A percentile compares a stretch with the other conserved stretches of the same genome.
phyloP scores from a whole-genome alignment of 306 rosid genomes.

The Albizia julibrissin region DNA sequence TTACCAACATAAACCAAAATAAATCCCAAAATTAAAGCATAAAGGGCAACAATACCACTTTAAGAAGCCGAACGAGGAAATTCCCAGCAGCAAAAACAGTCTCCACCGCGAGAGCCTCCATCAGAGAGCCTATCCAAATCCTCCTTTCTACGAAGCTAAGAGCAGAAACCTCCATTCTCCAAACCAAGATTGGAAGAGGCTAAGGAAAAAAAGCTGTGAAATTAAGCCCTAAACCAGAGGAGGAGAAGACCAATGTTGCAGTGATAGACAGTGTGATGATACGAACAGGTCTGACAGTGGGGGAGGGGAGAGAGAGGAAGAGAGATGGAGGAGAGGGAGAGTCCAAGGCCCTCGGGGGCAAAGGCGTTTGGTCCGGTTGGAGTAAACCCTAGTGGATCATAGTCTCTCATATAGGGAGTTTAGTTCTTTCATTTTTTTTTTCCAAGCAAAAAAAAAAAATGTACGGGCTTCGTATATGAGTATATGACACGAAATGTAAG shows the following conservation, averaged over 20 bases:
- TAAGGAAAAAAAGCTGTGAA: neutral
- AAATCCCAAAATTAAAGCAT: neutral
- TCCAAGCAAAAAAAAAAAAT: too few relatives aligned
- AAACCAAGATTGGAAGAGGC: neutral
- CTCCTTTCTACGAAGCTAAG: neutral
- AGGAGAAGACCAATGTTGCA: neutral
- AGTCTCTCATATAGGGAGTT: neutral
- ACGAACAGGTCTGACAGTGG: neutral
- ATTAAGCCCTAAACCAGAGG: neutral
- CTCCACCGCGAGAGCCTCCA: constrained; percentile 52
- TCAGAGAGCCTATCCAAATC: constrained; percentile 35
- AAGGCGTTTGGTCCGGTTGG: neutral
- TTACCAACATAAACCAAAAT: neutral
- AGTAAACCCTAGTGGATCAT: neutral
- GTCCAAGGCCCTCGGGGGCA: neutral
- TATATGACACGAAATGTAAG: too few relatives aligned
- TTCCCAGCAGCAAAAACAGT: constrained; percentile 41
- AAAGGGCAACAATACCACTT: neutral
- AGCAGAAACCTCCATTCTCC: neutral
- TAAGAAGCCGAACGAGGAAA: constrained; percentile 32
- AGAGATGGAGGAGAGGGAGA: too few relatives aligned
- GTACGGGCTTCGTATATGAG: too few relatives aligned
- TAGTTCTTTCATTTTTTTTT: neutral
- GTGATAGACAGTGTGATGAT: neutral
- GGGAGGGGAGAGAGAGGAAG: neutral